phyloP scores from a whole-genome alignment of 2,329 filamentous ascomycete genomes.

The Orbilia ellipsospora region DNA sequence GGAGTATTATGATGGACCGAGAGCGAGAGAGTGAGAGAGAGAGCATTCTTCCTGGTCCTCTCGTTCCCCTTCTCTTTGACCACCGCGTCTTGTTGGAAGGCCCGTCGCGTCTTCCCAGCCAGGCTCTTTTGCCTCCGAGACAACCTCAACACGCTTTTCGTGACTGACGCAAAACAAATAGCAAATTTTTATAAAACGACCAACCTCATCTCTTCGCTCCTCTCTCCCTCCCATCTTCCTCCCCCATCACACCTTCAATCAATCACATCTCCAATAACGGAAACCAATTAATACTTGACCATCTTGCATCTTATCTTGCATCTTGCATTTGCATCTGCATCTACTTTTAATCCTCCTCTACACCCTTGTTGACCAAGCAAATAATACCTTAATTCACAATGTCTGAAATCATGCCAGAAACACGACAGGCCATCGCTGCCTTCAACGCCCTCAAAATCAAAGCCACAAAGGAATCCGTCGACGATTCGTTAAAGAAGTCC shows the following conservation, averaged over 20 bases:
- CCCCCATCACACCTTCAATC: conserved; percentile 24
- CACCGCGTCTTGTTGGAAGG: no score
- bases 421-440: conserved; percentile 79
- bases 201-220: background rate
- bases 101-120: conserved; percentile 6
- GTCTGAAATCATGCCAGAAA: conserved; percentile 45
- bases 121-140: background rate
- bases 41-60: background rate
- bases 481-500: conserved; percentile 80
- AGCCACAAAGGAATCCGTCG: conserved; percentile 78
- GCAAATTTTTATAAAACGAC: conserved; percentile 43
- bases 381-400: conserved; percentile 24
- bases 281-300: conserved; percentile 13
- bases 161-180: conserved; percentile 50
- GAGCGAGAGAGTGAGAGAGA: no score
- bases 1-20: no score
- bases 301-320: conserved; percentile 10
- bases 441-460: conserved; percentile 89
- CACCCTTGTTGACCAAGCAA: conserved; percentile 39
- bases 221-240: background rate
- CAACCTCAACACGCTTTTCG: conserved; percentile 21
- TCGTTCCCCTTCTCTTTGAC: background rate
- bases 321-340: background rate
- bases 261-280: conserved; percentile 48
- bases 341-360: background rate